Percentiles rank a stretch among this genome's conserved stretches.
phyloP scores from a whole-genome alignment of 371 early-diverging fungal genomes.

The Mucor velutinosus region DNA sequence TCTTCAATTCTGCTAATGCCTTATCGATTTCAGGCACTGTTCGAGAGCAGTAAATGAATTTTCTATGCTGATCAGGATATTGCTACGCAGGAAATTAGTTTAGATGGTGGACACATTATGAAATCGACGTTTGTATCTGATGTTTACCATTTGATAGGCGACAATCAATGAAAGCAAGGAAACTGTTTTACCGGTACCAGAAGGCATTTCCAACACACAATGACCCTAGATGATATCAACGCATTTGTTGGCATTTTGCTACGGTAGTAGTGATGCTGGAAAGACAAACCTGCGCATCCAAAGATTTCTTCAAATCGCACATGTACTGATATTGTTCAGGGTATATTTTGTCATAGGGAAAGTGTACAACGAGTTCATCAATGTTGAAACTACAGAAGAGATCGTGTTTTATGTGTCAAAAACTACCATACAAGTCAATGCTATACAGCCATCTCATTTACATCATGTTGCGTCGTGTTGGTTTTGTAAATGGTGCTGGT shows the following conservation, averaged over 20 bases:
- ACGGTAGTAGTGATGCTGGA: not conserved
- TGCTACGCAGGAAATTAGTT: conserved; percentile 32
- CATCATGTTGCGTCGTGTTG: not conserved
- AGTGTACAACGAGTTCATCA: conserved; percentile 94
- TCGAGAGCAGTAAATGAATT: conserved; percentile 98
- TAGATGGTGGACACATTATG: not conserved
- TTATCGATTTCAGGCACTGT: conserved; percentile 99
- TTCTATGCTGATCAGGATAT: conserved; percentile 87
- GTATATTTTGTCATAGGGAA: conserved; percentile 99
- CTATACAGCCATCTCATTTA: not conserved
- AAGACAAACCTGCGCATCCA: conserved; percentile 82
- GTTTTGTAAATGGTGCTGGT: not conserved
- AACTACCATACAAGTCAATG: not conserved
- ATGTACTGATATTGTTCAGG: conserved; percentile 99
- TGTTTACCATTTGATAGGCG: conserved; percentile 88
- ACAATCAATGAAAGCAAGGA: conserved; percentile 96
- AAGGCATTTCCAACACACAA: conserved; percentile 99
- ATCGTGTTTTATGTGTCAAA: not conserved
- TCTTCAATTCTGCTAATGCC: conserved; percentile 95
- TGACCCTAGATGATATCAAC: conserved; percentile 70
- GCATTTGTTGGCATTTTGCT: not conserved
- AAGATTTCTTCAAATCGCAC: conserved; percentile 90
- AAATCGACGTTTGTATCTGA: not conserved
- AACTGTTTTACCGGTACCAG: conserved; percentile 99
- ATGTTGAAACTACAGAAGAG: conserved; percentile 77